phyloP scores from a whole-genome alignment of 257 asterid species.

The Lavandula angustifolia region DNA sequence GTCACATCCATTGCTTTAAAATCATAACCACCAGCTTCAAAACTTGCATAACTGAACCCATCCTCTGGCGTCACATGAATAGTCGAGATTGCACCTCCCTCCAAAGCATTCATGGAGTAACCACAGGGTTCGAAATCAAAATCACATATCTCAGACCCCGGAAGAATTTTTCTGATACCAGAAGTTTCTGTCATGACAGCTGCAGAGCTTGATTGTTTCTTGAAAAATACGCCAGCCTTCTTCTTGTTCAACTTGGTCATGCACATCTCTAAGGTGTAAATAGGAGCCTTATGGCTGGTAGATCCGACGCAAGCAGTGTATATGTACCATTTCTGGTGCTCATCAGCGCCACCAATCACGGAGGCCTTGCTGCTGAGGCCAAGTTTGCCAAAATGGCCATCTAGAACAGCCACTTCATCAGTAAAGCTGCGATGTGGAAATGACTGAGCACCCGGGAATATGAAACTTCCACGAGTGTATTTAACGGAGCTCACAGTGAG shows the following conservation, averaged over 20 bases:
- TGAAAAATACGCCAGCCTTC: conserved; percentile 33
- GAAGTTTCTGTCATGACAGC: conserved; percentile 54
- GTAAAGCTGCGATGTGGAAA: conserved; percentile 42
- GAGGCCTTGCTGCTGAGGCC: conserved; percentile 38
- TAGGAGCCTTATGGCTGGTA: conserved; percentile 13
- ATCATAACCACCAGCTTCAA: conserved; percentile 52
- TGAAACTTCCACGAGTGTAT: conserved; percentile 49
- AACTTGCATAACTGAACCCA: conserved; percentile 67
- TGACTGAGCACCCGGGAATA: conserved; percentile 42
- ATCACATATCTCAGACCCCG: conserved; percentile 50
- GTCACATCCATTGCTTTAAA: conserved; percentile 20
- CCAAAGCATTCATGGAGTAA: conserved; percentile 61
- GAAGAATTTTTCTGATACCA: conserved; percentile 55
- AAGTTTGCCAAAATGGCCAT: conserved; percentile 30
- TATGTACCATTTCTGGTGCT: conserved; percentile 52
- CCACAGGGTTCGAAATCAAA: conserved; percentile 70
- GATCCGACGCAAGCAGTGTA: conserved; percentile 48
- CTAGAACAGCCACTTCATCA: conserved; percentile 42
- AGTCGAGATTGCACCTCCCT: conserved; percentile 52
- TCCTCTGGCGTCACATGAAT: conserved; percentile 63
- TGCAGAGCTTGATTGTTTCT: conserved; percentile 36
- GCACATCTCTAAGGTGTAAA: conserved; percentile 59
- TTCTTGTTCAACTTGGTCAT: conserved; percentile 53
- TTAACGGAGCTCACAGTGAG: conserved; percentile 48
- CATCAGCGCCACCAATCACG: conserved; percentile 37